Evolutionary conservation across 2,329 filamentous ascomycete genomes (phyloP).

Genomic region (Delphinella strobiligena): DNA sequence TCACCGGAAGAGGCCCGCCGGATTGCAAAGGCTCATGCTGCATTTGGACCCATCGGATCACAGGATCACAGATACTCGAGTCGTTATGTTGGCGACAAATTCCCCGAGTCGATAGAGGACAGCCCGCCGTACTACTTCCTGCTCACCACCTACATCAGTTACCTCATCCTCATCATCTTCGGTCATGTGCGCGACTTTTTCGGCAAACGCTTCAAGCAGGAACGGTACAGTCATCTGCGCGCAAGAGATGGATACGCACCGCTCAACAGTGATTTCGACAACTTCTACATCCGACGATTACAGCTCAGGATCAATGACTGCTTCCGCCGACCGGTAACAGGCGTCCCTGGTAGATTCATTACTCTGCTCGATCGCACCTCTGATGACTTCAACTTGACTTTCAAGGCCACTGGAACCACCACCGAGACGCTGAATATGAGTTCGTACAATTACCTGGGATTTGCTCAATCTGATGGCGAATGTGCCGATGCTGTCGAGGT

Average conservation of each 20-base stretch:
- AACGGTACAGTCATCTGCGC: constrained; percentile 75
- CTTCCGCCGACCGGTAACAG: constrained; percentile 83
- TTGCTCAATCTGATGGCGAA: constrained; percentile 92
- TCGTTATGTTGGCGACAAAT: constrained; percentile 67
- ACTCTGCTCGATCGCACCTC: constrained; percentile 85
- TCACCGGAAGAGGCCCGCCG: constrained; percentile 70
- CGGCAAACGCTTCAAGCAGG: constrained; percentile 83
- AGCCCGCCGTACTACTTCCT: constrained; percentile 96
- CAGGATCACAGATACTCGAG: constrained; percentile 79
- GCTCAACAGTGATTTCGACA: constrained; percentile 96
- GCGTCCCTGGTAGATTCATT: constrained; percentile 88
- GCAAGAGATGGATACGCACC: constrained; percentile 83
- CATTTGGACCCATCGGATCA: constrained; percentile 78
- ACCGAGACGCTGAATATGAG: constrained; percentile 98
- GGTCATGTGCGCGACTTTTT: constrained; percentile 96
- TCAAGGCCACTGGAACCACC: constrained; percentile 76
- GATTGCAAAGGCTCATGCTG: constrained; percentile 67
- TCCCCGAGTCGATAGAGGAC: constrained; percentile 78
- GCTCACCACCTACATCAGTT: constrained; percentile 96
- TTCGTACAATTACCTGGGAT: constrained; percentile 98
- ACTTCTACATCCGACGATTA: constrained; percentile 86
- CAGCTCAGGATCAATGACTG: constrained; percentile 95
- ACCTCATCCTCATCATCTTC: constrained; percentile 87
- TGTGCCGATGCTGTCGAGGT: constrained; percentile 91
- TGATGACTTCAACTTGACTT: constrained; percentile 82